Base-by-base conservation (phyloP, 768 basidiomycete genomes). In the Lactarius vividus region DNA sequence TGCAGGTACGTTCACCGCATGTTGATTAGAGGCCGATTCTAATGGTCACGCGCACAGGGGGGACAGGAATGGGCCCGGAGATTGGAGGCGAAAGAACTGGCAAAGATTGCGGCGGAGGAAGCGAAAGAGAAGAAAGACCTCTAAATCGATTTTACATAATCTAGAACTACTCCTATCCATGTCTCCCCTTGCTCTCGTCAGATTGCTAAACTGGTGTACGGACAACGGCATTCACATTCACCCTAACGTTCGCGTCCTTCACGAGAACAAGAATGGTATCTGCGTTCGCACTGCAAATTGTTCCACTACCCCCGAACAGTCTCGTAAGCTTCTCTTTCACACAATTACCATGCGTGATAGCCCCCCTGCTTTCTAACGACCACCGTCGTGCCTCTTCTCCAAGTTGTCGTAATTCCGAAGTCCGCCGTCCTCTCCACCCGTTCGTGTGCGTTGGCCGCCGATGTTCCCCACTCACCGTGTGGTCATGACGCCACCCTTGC, bases 41-140 rank as follows among this genome's bases (percentile, higher is more conserved):
- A 54, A 55, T 59, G 42, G 33, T 49, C 35, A 56, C 59, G 52
- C n/a, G 70, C 61, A 72, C 78, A 95, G 88, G 88, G 85, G 62
- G 94, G 93, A 26, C 92, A 95, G 73, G 93, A 92, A 79, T 95
- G 67, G 69, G 70, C 70, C 44, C 70, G 70, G 59, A 59, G 70
- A 57, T 58, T 66, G 53, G 70, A 70, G 53, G 62, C 58, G 58
- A 65, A 42, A 16, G 70, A 70, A 52, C 5, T 61, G 49, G 68
- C 68, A 20, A 70, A 62, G 65, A 53, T 69, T 46, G 64, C 59
- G 33, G 65, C 56, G 13, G 58, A 64, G 63, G 71, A 69, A 61
- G 61, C 65, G 49, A 61, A 63, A 26, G 59, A 63, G 61, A 69
- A 73, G 59, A 60, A 62, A 42, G 60, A 37, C 4, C 56, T 58